Percentiles rank a stretch among this genome's conserved stretches.
These are phyloP conservation scores for Zea mays DNA, from an alignment of 176 grass and related monocot genomes.

Conservation along the genomic window DNA sequence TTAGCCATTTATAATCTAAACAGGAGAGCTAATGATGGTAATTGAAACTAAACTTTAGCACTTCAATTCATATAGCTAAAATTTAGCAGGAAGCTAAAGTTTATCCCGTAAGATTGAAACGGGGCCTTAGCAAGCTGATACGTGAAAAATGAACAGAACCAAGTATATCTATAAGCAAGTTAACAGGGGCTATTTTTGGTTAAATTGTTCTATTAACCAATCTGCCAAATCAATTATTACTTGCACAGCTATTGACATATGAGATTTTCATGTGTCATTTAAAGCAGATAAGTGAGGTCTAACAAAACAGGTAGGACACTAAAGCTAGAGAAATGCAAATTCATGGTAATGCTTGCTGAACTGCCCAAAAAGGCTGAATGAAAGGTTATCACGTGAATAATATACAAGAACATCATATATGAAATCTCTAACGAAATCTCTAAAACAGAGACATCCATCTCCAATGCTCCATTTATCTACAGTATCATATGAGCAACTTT, in stretches of 20 bases:
- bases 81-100: too few relatives aligned
- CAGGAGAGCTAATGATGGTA: too few relatives aligned
- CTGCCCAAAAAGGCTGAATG: neutral
- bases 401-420: neutral
- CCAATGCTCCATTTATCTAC: neutral
- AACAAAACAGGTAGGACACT: neutral
- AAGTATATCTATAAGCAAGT: constrained; percentile 1
- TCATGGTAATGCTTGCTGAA: neutral
- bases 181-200: neutral
- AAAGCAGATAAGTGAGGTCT: neutral
- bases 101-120: too few relatives aligned
- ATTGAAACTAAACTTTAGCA: too few relatives aligned
- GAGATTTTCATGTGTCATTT: neutral
- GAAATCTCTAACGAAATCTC: constrained; percentile 3
- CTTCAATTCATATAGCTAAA: too few relatives aligned
- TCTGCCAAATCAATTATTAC: neutral
- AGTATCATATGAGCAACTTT: neutral
- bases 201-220: neutral
- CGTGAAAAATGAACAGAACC: neutral
- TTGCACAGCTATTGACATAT: neutral
- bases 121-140: neutral
- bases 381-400: neutral
- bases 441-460: constrained; percentile 4
- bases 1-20: too few relatives aligned
- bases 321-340: neutral